These are phyloP conservation scores for Yamadazyma conglobata DNA, from an alignment of 1,139 yeast genomes.

Conservation along the genomic window DNA sequence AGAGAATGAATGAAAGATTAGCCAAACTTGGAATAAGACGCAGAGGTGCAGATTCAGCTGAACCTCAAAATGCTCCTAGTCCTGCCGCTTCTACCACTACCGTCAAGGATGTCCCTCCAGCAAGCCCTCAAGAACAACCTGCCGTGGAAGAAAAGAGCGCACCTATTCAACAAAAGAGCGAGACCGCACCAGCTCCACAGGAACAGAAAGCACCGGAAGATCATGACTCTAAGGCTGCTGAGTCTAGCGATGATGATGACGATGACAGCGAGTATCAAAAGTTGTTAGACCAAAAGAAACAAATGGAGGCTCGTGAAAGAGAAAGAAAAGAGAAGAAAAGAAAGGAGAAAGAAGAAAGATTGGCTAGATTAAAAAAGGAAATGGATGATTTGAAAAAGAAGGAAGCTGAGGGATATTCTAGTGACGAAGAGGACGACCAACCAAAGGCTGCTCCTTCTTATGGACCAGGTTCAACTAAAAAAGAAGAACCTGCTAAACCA, in stretches of 20 bases:
- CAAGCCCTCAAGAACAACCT: no score
- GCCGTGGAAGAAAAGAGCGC: no score
- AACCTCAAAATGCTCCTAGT: constrained; percentile 4
- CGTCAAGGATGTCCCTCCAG: no score
- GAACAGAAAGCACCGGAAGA: constrained; percentile 7
- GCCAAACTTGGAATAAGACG: constrained; percentile 79
- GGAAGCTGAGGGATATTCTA: constrained; percentile 24
- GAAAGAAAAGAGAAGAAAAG: constrained; percentile 48
- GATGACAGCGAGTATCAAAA: constrained; percentile 49
- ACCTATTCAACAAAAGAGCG: no score
- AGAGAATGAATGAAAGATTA: constrained; percentile 82
- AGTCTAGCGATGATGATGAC: constrained; percentile 27
- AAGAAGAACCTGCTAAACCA: constrained; percentile 17
- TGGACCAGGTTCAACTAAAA: constrained; percentile 17
- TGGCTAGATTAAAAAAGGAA: constrained; percentile 59
- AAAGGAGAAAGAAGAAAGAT: constrained; percentile 54
- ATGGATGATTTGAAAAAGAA: constrained; percentile 53
- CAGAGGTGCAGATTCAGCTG: constrained; percentile 18
- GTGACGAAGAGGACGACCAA: constrained; percentile 32
- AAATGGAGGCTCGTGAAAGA: constrained; percentile 45
- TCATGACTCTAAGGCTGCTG: constrained; percentile 5
- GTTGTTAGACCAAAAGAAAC: constrained; percentile 45
- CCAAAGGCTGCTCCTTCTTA: constrained; percentile 28
- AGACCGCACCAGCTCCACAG: no score
- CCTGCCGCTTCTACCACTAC: neutral